Evolutionary conservation across 1,139 yeast species (phyloP).

Genomic region (Yamadazyma spencermartinsiae): DNA sequence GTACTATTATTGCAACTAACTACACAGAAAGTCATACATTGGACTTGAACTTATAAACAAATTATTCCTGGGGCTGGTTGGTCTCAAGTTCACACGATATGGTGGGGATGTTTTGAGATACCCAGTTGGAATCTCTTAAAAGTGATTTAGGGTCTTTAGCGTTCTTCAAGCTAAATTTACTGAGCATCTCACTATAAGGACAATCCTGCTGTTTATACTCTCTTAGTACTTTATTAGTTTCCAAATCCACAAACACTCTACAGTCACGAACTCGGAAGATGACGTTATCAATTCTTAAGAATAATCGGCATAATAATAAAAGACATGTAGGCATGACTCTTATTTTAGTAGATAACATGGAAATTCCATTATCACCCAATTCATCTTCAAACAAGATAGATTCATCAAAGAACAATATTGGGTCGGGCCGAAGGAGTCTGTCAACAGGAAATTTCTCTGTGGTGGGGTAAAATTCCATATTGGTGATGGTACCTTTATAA

Average conservation of each 20-base stretch:
- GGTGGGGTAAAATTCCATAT: constrained; percentile 23
- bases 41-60: not conserved
- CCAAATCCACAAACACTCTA: constrained; percentile 78
- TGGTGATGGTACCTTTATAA: constrained; percentile 60
- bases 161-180: constrained; percentile 35
- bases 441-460: constrained; percentile 60
- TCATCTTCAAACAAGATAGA: constrained; percentile 90
- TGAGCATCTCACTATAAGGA: constrained; percentile 56
- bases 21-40: not conserved
- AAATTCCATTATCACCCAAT: constrained; percentile 92
- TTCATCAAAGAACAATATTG: constrained; percentile 86
- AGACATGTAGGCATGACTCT: constrained; percentile 88
- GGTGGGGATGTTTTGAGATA: constrained; percentile 58
- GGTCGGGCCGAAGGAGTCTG: constrained; percentile 72
- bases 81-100: constrained; percentile 17
- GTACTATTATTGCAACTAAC: not conserved
- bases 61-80: not conserved
- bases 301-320: constrained; percentile 71
- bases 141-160: constrained; percentile 71
- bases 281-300: constrained; percentile 87
- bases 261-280: constrained; percentile 82
- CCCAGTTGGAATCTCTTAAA: constrained; percentile 84
- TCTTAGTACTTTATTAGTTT: constrained; percentile 60
- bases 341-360: constrained; percentile 72
- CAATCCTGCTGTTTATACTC: constrained; percentile 80